A percentile compares a stretch with the other conserved stretches of the same genome.
These are phyloP conservation scores for Penicillium cosmopolitanum DNA, from an alignment of 495 filamentous ascomycete species.

Conservation along the genomic window DNA sequence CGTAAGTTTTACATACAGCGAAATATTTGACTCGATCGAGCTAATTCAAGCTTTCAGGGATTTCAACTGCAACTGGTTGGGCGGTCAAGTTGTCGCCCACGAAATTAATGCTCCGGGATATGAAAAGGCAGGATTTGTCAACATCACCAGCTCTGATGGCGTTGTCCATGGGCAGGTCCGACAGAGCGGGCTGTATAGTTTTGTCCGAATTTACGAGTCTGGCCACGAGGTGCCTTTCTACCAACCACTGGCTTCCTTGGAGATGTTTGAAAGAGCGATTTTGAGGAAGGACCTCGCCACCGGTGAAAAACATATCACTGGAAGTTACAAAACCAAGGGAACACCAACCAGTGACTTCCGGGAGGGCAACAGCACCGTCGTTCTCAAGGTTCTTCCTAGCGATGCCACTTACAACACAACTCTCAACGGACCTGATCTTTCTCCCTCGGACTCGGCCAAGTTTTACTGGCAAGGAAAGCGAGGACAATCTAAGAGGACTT, in stretches of 20 bases:
- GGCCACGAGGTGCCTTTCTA: constrained; percentile 76
- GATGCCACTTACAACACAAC: constrained; percentile 60
- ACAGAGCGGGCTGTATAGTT: constrained; percentile 70
- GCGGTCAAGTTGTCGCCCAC: constrained; percentile 54
- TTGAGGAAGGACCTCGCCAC: constrained; percentile 62
- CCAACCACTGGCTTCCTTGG: constrained; percentile 63
- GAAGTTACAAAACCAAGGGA: constrained; percentile 52
- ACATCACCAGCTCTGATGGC: constrained; percentile 58
- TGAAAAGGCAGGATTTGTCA: constrained; percentile 53
- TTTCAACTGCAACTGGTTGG: constrained; percentile 67
- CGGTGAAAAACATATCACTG: constrained; percentile 41
- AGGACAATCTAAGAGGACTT: background rate
- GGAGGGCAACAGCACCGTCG: constrained; percentile 61
- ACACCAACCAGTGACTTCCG: constrained; percentile 53
- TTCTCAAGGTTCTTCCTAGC: constrained; percentile 48
- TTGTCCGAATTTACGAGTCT: constrained; percentile 68
- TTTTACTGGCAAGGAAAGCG: background rate
- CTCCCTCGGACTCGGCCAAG: background rate
- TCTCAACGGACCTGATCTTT: constrained; percentile 49
- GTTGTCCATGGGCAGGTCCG: constrained; percentile 67
- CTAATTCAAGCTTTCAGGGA: constrained; percentile 34
- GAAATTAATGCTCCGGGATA: constrained; percentile 51
- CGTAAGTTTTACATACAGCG: constrained; percentile 23
- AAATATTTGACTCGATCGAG: background rate
- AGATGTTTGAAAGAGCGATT: constrained; percentile 62